A percentile compares a stretch with the other conserved stretches of the same genome.
Evolutionary conservation across 2,329 filamentous ascomycete species (phyloP).

Genomic region (Blastomyces parvus): DNA sequence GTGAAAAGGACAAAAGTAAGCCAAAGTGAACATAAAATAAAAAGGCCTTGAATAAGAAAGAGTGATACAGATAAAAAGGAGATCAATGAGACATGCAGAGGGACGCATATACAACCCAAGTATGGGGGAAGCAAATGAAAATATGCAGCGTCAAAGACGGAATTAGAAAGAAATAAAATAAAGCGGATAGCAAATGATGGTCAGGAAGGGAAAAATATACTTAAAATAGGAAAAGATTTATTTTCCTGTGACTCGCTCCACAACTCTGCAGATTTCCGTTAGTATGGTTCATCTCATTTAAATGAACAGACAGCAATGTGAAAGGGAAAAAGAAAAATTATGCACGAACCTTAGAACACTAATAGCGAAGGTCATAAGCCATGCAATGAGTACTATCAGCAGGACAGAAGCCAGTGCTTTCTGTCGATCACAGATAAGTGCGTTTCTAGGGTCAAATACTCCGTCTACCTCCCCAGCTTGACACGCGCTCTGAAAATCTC

Average conservation of each 20-base stretch:
- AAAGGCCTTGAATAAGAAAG: background rate
- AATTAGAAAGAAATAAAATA: background rate
- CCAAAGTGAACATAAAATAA: background rate
- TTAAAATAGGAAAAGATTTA: background rate
- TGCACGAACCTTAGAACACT: conserved; percentile 31
- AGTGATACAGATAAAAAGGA: background rate
- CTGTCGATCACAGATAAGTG: conserved; percentile 52
- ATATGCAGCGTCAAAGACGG: background rate
- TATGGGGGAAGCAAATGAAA: background rate
- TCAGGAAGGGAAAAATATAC: background rate
- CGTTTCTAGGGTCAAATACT: conserved; percentile 25
- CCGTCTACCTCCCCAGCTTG: conserved; percentile 37
- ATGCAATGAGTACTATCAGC: conserved; percentile 73
- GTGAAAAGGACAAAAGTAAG: background rate
- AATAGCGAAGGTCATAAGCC: conserved; percentile 80
- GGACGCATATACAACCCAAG: background rate
- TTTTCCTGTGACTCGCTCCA: conserved; percentile 14
- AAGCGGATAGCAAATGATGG: background rate
- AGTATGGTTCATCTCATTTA: background rate
- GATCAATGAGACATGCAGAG: background rate
- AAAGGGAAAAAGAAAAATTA: background rate
- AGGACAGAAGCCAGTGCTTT: conserved; percentile 69
- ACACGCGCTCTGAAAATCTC: conserved; percentile 51
- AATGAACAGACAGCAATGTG: background rate
- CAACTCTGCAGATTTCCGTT: conserved; percentile 12